These are phyloP conservation scores for Nissolia schottii DNA, from an alignment of 306 rosid genomes.

Conservation along the genomic window DNA sequence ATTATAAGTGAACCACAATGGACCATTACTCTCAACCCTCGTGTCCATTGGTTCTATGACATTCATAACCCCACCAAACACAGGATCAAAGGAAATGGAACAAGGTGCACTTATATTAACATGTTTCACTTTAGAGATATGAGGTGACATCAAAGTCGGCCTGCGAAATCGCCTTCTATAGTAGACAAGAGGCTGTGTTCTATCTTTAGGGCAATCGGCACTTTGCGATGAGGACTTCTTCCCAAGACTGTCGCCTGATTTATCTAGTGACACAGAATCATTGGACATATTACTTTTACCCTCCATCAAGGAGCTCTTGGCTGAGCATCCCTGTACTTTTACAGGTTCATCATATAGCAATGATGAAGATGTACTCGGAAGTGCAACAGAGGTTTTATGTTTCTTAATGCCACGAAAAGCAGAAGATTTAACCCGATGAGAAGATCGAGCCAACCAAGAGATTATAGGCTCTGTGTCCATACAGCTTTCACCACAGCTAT, in stretches of 20 bases:
- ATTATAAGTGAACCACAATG: constrained; percentile 50
- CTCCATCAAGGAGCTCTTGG: constrained; percentile 30
- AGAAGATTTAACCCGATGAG: constrained; percentile 53
- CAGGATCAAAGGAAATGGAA: constrained; percentile 27
- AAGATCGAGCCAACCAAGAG: constrained; percentile 82
- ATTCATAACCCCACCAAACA: constrained; percentile 15
- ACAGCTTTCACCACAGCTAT: constrained; percentile 46
- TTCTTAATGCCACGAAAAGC: constrained; percentile 54
- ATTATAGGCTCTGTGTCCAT: constrained; percentile 92
- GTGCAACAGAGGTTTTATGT: constrained; percentile 53
- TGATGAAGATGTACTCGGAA: constrained; percentile 37
- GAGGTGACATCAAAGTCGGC: constrained; percentile 35
- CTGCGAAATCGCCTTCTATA: constrained; percentile 66
- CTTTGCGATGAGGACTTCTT: constrained; percentile 42
- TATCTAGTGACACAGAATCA: constrained; percentile 40
- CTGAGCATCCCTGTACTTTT: constrained; percentile 18
- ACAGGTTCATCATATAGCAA: constrained; percentile 41
- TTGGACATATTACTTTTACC: constrained; percentile 30
- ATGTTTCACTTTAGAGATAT: constrained; percentile 24
- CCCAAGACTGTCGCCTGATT: constrained; percentile 35
- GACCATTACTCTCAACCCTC: constrained; percentile 35
- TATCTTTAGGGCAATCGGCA: constrained; percentile 32
- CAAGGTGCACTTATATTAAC: constrained; percentile 22
- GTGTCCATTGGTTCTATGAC: constrained; percentile 28
- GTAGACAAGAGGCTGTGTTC: constrained; percentile 75